Percentiles rank a stretch among this genome's conserved stretches.
Conservation (phyloP, 768 basidiomycete genomes). For the Leucocoprinus sp. region DNA sequence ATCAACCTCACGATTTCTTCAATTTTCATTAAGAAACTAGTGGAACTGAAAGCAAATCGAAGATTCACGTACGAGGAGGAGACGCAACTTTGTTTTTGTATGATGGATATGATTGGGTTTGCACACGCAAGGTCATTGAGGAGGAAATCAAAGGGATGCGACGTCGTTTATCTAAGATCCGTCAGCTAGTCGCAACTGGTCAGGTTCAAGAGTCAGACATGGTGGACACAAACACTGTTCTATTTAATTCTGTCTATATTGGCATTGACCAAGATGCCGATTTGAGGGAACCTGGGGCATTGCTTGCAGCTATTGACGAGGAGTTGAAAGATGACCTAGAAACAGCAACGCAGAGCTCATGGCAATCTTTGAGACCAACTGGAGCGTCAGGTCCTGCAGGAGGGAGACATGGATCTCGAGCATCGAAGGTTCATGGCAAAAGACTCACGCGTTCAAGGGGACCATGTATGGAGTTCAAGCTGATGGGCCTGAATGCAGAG, state of each 20-base stretch:
- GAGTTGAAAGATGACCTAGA: constrained; percentile 76
- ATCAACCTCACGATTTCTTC: neutral
- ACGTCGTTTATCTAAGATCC: constrained; percentile 76
- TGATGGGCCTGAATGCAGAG: constrained; percentile 58
- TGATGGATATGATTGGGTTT: constrained; percentile 91
- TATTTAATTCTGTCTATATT: constrained; percentile 94
- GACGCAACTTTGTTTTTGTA: constrained; percentile 69
- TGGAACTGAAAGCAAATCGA: constrained; percentile 34
- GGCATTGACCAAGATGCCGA: constrained; percentile 78
- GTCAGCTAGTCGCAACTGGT: constrained; percentile 85
- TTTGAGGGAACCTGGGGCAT: constrained; percentile 61
- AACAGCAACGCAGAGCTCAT: constrained; percentile 73
- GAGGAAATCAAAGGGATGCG: constrained; percentile 85
- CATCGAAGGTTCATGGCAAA: constrained; percentile 43
- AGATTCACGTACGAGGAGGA: constrained; percentile 49
- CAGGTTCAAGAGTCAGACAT: constrained; percentile 74
- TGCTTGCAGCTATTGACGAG: constrained; percentile 90
- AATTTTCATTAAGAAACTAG: neutral
- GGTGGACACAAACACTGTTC: constrained; percentile 63
- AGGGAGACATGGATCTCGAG: constrained; percentile 31
- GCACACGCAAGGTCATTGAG: constrained; percentile 81
- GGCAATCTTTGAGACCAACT: constrained; percentile 73
- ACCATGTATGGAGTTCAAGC: constrained; percentile 76
- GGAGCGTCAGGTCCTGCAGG: constrained; percentile 17
- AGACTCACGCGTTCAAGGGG: constrained; percentile 64